Base-by-base conservation (phyloP, 2,329 filamentous ascomycete genomes). In the Ascochyta pisi region DNA sequence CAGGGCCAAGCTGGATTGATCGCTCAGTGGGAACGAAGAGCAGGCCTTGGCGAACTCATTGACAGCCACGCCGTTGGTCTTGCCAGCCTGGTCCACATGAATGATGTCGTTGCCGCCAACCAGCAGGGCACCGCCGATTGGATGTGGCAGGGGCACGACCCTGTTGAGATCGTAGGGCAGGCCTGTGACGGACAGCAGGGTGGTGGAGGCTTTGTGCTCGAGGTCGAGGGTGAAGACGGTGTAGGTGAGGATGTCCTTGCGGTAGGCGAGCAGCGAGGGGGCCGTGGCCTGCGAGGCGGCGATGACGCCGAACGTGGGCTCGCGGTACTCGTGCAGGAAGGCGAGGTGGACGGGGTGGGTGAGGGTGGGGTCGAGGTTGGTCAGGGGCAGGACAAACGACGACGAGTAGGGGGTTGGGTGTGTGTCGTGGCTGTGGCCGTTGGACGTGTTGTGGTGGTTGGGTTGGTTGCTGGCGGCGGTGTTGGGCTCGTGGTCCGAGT, bases 161-260 rank as follows among this genome's bases (percentile, higher is more conserved):
- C 86, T 86, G 73, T 89, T 91, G 9, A 98, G 82, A 74, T 98
- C 94, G 70, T 92, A 92, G 1, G 95, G 96, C 38, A 99, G 83
- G 37, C 88, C 89, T 22, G 86, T 83, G 43, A 98, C 91, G 0
- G 93, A 95, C 7, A 98, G 83, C 61, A 99, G 90, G 2, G 92
- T 92, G 1, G 95, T 99, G 3, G 93, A 97, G 2, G 93, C 93
- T 66, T 89, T 89, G 74, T 98, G 93, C 68, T 96, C 91, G 43
- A 99, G 82, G 71, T 99, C 95, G 47, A 99, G 82, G 0, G 95
- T 97, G 71, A 97, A 96, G 59, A 99, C 94, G 70, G 92, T 92
- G 78, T 97, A 99, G 16, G 88, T 89, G 43, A 96, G 81, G 65
- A 91, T 86, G 73, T 99, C 95, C 70, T 89, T 95, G 62, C 92